Conservation (phyloP, 441 rosid species). For the Geranium incanum region DNA sequence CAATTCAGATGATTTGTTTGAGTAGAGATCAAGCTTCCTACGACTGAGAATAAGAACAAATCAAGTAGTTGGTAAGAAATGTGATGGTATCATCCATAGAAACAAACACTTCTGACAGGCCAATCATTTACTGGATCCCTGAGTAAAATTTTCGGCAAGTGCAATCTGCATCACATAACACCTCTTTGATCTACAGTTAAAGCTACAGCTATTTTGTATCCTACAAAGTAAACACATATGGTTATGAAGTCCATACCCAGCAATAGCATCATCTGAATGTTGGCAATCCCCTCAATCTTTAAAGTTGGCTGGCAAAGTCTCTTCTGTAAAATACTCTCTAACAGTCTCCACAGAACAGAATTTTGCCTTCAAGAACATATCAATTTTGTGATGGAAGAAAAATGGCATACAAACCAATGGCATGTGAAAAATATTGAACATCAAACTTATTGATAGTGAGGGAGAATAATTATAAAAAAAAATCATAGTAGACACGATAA, state of each 20-base stretch:
- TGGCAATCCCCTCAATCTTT: slow-evolving; percentile 28
- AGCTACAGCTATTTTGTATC: not conserved
- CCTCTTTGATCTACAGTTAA: no score
- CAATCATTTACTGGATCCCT: not conserved
- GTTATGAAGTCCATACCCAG: slow-evolving; percentile 1
- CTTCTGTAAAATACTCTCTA: slow-evolving; percentile 72
- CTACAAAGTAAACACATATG: not conserved
- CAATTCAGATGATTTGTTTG: not conserved
- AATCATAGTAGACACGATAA: not conserved
- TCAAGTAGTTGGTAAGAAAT: not conserved
- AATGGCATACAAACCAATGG: not conserved
- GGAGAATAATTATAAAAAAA: not conserved
- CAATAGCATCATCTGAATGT: not conserved
- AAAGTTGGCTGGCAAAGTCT: slow-evolving; percentile 55
- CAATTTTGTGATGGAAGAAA: not conserved
- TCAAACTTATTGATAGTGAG: not conserved
- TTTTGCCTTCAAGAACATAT: slow-evolving; percentile 50
- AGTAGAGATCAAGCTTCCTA: not conserved
- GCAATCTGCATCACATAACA: no score
- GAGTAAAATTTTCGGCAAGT: not conserved
- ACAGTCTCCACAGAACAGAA: slow-evolving; percentile 64
- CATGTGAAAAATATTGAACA: not conserved
- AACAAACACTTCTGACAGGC: not conserved
- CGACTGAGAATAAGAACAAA: not conserved
- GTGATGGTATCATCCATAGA: not conserved